phyloP scores from a whole-genome alignment of 306 rosid species.

The Corylus heterophylla region DNA sequence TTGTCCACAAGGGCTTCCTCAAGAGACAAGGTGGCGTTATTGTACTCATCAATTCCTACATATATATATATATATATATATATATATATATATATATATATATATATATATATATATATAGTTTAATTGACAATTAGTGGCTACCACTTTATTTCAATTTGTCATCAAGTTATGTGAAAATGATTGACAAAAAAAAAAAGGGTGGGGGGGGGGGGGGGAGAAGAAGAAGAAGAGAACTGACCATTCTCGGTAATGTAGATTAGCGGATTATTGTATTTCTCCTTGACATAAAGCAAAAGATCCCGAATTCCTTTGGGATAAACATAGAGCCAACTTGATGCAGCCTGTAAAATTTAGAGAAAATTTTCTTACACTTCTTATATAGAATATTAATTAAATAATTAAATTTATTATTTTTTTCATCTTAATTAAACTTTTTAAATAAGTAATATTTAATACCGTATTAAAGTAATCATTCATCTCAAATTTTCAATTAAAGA shows the following conservation, averaged over 20 bases:
- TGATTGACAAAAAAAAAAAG: background rate
- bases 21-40: conserved; percentile 47
- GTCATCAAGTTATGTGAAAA: too few relatives aligned
- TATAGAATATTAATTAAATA: too few relatives aligned
- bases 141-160: too few relatives aligned
- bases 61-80: background rate
- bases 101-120: background rate
- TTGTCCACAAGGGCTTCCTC: conserved; percentile 36
- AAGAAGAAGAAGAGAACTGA: too few relatives aligned
- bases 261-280: conserved; percentile 23
- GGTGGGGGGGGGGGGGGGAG: too few relatives aligned
- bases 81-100: background rate
- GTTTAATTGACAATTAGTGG: background rate
- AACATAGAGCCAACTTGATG: conserved; percentile 13
- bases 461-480: too few relatives aligned
- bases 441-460: too few relatives aligned
- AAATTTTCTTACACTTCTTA: too few relatives aligned
- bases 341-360: conserved; percentile 11
- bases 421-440: too few relatives aligned
- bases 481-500: too few relatives aligned
- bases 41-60: conserved; percentile 53
- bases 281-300: conserved; percentile 26
- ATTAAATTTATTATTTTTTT: too few relatives aligned
- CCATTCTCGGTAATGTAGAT: conserved; percentile 3
- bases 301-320: conserved; percentile 37